Evolutionary conservation across 495 filamentous ascomycete genomes (phyloP), one percentile per base, ranked within the genome.

Genomic region (Podospora pseudoanserina): DNA sequence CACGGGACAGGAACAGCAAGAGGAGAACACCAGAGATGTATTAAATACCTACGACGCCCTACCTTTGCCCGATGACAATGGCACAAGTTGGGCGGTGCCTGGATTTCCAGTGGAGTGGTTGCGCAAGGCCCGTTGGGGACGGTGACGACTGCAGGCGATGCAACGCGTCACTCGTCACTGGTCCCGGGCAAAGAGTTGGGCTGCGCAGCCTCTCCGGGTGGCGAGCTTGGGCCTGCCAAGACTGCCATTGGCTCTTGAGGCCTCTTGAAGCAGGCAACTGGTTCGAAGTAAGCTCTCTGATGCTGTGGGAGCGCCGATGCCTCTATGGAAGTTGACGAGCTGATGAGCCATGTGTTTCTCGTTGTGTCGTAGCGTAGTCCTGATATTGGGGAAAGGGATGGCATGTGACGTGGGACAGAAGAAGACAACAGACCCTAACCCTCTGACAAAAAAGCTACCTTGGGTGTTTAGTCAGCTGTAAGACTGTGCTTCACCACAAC

Each of bases 121-220:
- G n/a, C n/a, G 55, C 55, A 58, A 18, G 9, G 55, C 55, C 55
- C 55, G 23, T 26, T 20, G 55, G 13, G n/a, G 55, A 58, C 55
- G 55, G 23, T 26, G 23, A 58, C 55, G 55, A 58, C 55, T 58
- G 55, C 55, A 58, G 55, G 39, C 39, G 39, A 49, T 49, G 15
- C 55, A 58, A 58, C 55, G n/a, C 55, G 55, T 58, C 55, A 58
- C 55, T 58, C 23, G 55, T 58, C 55, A 58, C 55, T 58, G 55
- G 55, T 58, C n/a, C 55, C n/a, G 55, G 39, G 39, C 39, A 49
- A 49, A 18, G 39, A 49, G 39, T 49, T 49, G 39, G 39, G 39
- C 39, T 49, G 39, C 39, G 39, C 39, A 49, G 39, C 39, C 39
- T 49, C 39, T 49, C 15, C 39, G 15, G 39, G 39, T 49, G 39